Evolutionary conservation across 1,284 basidiomycete genomes (phyloP).

Genomic region (Sanghuangporus baumii): DNA sequence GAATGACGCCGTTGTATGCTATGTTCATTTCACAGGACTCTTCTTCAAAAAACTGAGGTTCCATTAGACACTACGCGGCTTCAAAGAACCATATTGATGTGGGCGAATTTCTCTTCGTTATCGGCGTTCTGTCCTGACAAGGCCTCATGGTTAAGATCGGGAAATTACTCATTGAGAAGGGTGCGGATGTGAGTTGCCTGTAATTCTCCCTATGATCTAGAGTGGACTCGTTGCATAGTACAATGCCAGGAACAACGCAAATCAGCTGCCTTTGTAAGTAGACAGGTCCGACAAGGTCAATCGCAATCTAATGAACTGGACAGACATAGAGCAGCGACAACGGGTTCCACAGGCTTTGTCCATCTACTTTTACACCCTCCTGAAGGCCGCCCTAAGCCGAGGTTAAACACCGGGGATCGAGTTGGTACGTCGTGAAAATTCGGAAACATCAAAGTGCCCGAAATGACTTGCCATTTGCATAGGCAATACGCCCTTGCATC

Average conservation of each 20-base stretch:
- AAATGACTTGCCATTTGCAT: conserved; percentile 19
- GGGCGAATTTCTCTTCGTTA: conserved; percentile 24
- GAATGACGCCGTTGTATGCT: conserved; percentile 79
- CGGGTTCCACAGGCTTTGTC: conserved; percentile 84
- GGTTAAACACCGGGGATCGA: conserved; percentile 83
- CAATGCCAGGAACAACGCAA: conserved; percentile 87
- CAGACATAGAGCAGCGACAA: conserved; percentile 92
- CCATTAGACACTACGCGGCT: conserved; percentile 82
- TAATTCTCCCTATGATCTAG: conserved; percentile 1
- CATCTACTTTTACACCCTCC: conserved; percentile 73
- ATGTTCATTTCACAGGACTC: background rate
- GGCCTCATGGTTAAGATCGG: conserved; percentile 63
- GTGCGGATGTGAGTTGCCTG: conserved; percentile 70
- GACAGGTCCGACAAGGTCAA: conserved; percentile 12
- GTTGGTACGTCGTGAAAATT: conserved; percentile 48
- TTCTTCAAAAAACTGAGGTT: background rate
- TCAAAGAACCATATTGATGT: conserved; percentile 89
- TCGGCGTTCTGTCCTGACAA: background rate
- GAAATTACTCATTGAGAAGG: conserved; percentile 74
- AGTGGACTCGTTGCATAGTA: conserved; percentile 47
- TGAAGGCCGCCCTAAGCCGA: conserved; percentile 68
- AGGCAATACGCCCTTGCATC: conserved; percentile 94
- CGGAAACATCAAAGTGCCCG: conserved; percentile 12
- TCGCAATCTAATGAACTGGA: conserved; percentile 20
- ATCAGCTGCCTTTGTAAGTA: conserved; percentile 81